phyloP scores from a whole-genome alignment of 495 filamentous ascomycete genomes.

The Penicillium crystallinum region DNA sequence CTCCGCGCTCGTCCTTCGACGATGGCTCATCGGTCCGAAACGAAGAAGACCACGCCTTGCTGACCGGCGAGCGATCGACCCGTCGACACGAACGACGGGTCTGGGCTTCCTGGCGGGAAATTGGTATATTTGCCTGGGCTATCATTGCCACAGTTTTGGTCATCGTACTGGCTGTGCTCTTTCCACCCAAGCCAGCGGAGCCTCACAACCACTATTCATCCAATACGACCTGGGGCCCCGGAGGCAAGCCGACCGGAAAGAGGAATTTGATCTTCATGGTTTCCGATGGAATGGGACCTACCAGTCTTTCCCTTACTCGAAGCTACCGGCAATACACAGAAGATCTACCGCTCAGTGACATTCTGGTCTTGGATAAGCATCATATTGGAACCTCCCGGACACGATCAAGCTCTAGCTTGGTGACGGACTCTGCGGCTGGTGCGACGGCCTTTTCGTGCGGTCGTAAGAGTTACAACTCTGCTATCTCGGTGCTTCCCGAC shows the following conservation, averaged over 20 bases:
- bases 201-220: constrained; percentile 16
- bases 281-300: constrained; percentile 95
- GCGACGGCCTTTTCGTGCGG: constrained; percentile 95
- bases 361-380: constrained; percentile 74
- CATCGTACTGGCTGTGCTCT: constrained; percentile 67
- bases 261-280: constrained; percentile 98
- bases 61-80: constrained; percentile 50
- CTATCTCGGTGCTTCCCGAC: constrained; percentile 84
- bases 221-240: constrained; percentile 31
- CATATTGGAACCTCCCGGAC: constrained; percentile 87
- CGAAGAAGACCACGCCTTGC: constrained; percentile 59
- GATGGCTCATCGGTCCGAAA: constrained; percentile 42
- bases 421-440: constrained; percentile 93
- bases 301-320: constrained; percentile 78
- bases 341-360: constrained; percentile 62
- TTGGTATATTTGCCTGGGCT: constrained; percentile 81
- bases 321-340: constrained; percentile 70
- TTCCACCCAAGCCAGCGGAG: constrained; percentile 56
- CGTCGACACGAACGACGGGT: constrained; percentile 28
- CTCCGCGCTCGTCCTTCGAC: constrained; percentile 42
- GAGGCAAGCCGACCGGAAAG: constrained; percentile 62
- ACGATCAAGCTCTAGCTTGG: constrained; percentile 69
- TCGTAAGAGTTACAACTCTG: constrained; percentile 90
- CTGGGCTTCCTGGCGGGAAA: constrained; percentile 58
- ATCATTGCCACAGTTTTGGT: constrained; percentile 76